A percentile compares a stretch with the other conserved stretches of the same genome.
Evolutionary conservation across 257 asterid species (phyloP).

Genomic region (Salvia rosmarinus): DNA sequence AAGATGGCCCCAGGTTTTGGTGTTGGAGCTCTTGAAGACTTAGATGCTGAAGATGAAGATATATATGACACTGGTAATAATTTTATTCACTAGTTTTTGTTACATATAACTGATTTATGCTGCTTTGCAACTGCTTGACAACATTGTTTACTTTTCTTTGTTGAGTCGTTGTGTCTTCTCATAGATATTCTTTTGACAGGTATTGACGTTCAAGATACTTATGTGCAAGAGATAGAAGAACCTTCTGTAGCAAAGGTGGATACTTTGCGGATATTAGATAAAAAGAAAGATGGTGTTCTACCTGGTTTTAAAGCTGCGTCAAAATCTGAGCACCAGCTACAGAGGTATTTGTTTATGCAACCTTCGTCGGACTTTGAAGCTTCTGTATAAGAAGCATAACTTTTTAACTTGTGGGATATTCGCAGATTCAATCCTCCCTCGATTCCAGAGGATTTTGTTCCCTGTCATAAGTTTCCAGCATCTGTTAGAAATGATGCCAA

Average conservation of each 20-base stretch:
- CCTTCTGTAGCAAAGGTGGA: slow-evolving; percentile 60
- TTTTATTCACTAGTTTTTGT: slow-evolving; percentile 22
- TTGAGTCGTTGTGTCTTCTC: neutral
- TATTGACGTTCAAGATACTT: slow-evolving; percentile 70
- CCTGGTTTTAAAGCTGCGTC: slow-evolving; percentile 82
- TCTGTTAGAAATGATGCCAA: slow-evolving; percentile 53
- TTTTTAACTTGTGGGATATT: slow-evolving; percentile 26
- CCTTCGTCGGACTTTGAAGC: slow-evolving; percentile 17
- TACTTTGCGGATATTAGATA: slow-evolving; percentile 61
- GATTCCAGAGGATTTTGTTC: slow-evolving; percentile 77
- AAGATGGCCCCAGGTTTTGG: slow-evolving; percentile 95
- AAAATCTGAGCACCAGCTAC: slow-evolving; percentile 56
- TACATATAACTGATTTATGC: slow-evolving; percentile 19
- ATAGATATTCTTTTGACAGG: slow-evolving; percentile 48
- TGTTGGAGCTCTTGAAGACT: slow-evolving; percentile 94
- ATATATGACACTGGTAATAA: slow-evolving; percentile 75
- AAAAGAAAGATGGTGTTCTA: slow-evolving; percentile 59
- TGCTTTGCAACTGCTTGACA: slow-evolving; percentile 22
- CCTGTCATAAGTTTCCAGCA: slow-evolving; percentile 70
- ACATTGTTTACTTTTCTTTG: slow-evolving; percentile 12
- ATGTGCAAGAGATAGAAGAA: slow-evolving; percentile 86
- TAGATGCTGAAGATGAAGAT: slow-evolving; percentile 95
- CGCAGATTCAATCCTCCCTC: slow-evolving; percentile 84
- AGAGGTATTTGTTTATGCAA: slow-evolving; percentile 57
- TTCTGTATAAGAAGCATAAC: neutral